These are phyloP conservation scores for Colletotrichum melonis DNA, from an alignment of 2,329 filamentous ascomycete genomes.

Conservation along the genomic window DNA sequence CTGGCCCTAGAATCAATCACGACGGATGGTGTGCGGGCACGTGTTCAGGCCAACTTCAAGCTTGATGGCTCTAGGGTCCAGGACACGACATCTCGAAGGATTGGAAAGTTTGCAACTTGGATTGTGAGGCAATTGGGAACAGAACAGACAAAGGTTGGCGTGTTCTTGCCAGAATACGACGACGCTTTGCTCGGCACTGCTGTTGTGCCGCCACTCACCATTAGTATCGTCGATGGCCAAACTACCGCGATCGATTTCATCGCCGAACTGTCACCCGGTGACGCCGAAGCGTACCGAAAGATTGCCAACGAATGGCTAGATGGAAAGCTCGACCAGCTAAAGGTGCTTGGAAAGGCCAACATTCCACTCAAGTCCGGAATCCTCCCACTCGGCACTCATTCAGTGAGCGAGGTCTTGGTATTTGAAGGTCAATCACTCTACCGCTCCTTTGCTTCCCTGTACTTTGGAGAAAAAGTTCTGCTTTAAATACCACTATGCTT, in stretches of 20 bases:
- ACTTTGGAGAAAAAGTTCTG: conserved; percentile 68
- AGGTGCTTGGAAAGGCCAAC: conserved; percentile 78
- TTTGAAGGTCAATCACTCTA: conserved; percentile 87
- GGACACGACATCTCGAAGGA: conserved; percentile 75
- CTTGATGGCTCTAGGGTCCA: conserved; percentile 83
- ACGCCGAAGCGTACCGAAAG: conserved; percentile 79
- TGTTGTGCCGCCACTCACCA: conserved; percentile 77
- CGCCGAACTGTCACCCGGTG: conserved; percentile 79
- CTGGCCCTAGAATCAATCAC: conserved; percentile 90
- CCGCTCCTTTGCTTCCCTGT: conserved; percentile 69
- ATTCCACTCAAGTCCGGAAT: conserved; percentile 83
- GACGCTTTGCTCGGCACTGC: conserved; percentile 83
- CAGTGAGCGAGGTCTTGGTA: conserved; percentile 77
- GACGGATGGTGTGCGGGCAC: conserved; percentile 78
- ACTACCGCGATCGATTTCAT: conserved; percentile 83
- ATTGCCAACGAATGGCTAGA: conserved; percentile 91
- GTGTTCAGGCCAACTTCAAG: conserved; percentile 83
- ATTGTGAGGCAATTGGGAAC: conserved; percentile 82
- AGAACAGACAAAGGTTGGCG: conserved; percentile 76
- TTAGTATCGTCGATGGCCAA: conserved; percentile 83
- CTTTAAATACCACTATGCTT: conserved; percentile 38
- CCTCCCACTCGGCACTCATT: conserved; percentile 81
- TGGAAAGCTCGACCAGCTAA: conserved; percentile 77
- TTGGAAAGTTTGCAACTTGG: conserved; percentile 85
- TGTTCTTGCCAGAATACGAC: conserved; percentile 86